Conservation (phyloP, 805 yeast species). For the Sugiyamaella marilandica region DNA sequence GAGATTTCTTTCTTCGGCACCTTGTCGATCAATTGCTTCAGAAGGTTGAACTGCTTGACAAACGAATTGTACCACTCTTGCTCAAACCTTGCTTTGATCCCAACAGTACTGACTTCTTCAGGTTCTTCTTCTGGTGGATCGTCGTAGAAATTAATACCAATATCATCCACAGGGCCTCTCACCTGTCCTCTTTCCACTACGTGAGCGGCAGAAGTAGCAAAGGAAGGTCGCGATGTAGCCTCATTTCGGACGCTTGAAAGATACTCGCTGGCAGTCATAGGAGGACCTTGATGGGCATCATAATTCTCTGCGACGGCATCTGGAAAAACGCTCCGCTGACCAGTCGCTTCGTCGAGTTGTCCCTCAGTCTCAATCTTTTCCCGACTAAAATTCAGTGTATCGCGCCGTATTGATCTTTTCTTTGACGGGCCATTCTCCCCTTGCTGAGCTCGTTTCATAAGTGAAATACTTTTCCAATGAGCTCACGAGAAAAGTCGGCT, state of each 20-base stretch:
- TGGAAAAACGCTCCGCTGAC: conserved; percentile 14
- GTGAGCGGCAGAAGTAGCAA: background rate
- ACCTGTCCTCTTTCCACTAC: background rate
- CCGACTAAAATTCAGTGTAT: background rate
- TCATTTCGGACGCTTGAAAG: conserved; percentile 11
- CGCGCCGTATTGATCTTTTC: background rate
- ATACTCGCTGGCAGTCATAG: conserved; percentile 17
- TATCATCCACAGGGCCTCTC: background rate
- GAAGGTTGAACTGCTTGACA: background rate
- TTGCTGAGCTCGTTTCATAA: background rate
- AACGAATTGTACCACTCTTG: background rate
- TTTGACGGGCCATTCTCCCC: background rate
- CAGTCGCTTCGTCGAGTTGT: conserved; percentile 7
- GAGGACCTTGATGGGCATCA: conserved; percentile 3
- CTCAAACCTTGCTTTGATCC: no score
- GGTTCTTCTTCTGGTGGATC: background rate
- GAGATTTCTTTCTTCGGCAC: background rate
- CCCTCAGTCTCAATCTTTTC: background rate
- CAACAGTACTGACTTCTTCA: background rate
- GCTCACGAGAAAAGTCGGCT: no score
- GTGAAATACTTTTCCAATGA: background rate
- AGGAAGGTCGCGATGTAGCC: conserved; percentile 12
- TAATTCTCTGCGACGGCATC: background rate
- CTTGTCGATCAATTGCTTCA: background rate
- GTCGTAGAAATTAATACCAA: background rate